Percentiles rank a stretch among this genome's conserved stretches.
Evolutionary conservation across 768 basidiomycete species (phyloP).

Genomic region (Agaricus bisporus): DNA sequence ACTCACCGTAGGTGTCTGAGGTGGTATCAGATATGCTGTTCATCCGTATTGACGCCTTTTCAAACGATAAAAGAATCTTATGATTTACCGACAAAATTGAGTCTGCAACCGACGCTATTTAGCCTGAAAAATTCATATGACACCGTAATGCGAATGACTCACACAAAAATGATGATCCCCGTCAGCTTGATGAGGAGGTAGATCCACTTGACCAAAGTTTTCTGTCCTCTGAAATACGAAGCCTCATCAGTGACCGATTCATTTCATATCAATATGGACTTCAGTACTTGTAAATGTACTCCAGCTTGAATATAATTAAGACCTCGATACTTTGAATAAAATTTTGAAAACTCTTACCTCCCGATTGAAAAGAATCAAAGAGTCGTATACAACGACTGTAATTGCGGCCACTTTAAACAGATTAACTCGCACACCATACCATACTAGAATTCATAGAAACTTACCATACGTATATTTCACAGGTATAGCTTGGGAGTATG

Average conservation of each 20-base stretch:
- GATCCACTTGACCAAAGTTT: background rate
- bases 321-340: background rate
- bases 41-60: no score
- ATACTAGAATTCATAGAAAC: no score
- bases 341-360: background rate
- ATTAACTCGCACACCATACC: background rate
- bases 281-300: conserved; percentile 5
- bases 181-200: background rate
- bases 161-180: background rate
- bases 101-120: background rate
- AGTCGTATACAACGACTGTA: conserved; percentile 3
- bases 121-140: background rate
- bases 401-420: background rate
- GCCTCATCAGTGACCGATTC: background rate
- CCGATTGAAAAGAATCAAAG: background rate
- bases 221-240: background rate
- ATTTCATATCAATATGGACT: background rate
- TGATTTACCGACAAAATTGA: background rate
- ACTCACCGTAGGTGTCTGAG: background rate
- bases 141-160: background rate
- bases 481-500: background rate
- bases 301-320: background rate
- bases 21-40: background rate
- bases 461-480: background rate
- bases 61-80: background rate